Evolutionary conservation across 768 basidiomycete species (phyloP).

Genomic region (Leccinum broughii): DNA sequence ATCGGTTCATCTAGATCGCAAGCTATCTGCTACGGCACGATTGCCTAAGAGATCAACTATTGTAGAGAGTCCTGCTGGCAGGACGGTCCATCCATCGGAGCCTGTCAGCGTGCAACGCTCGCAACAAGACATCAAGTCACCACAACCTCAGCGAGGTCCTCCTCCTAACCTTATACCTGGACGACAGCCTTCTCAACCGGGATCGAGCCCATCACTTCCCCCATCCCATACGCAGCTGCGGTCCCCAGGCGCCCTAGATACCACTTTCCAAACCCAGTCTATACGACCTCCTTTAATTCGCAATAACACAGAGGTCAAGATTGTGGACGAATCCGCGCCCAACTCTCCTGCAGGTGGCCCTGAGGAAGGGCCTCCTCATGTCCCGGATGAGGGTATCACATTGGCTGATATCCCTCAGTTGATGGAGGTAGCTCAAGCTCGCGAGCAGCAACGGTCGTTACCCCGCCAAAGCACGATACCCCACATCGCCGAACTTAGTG

Average conservation of each 20-base stretch:
- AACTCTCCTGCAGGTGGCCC: constrained; percentile 62
- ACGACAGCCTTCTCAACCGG: constrained; percentile 36
- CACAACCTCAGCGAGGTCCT: constrained; percentile 42
- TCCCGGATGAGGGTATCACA: constrained; percentile 81
- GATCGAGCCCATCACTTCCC: constrained; percentile 32
- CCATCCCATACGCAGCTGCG: constrained; percentile 40
- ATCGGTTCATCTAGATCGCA: constrained; percentile 92
- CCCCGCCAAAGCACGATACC: constrained; percentile 78
- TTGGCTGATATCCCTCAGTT: constrained; percentile 93
- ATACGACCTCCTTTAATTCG: constrained; percentile 71
- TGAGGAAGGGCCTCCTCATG: constrained; percentile 40
- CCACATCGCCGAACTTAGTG: constrained; percentile 79
- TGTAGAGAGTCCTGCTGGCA: constrained; percentile 91
- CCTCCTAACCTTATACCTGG: constrained; percentile 37
- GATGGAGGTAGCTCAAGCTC: constrained; percentile 88
- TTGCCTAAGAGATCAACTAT: constrained; percentile 93
- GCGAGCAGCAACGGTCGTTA: constrained; percentile 83
- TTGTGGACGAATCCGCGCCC: constrained; percentile 78
- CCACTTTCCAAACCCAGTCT: constrained; percentile 41
- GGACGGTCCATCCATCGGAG: constrained; percentile 76
- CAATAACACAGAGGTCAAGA: constrained; percentile 84
- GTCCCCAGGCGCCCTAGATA: constrained; percentile 40
- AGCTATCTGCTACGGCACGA: constrained; percentile 90
- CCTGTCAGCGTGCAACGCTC: constrained; percentile 47
- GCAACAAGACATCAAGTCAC: constrained; percentile 41